These are phyloP conservation scores for Scheffersomyces segobiensis DNA, from an alignment of 1,139 yeast species.

Conservation along the genomic window DNA sequence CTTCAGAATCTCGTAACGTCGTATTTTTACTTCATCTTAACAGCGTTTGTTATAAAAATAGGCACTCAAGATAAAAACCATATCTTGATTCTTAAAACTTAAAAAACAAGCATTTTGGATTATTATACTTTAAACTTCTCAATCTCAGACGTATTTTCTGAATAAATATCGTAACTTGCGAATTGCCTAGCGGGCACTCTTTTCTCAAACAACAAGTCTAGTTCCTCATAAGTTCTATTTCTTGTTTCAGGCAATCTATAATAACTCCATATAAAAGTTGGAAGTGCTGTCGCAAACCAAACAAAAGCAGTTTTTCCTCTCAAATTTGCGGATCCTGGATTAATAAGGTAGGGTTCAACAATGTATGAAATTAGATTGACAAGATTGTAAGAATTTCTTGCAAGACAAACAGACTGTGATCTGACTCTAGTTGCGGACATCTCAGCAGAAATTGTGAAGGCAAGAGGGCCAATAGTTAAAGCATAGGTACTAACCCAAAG, in stretches of 20 bases:
- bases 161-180: conserved; percentile 2
- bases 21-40: no score
- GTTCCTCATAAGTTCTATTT: conserved; percentile 24
- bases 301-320: conserved; percentile 28
- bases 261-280: conserved; percentile 23
- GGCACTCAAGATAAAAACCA: no score
- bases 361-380: conserved; percentile 19
- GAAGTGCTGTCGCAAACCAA: conserved; percentile 24
- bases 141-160: not conserved
- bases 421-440: conserved; percentile 26
- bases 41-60: no score
- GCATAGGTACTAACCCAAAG: conserved; percentile 26
- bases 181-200: conserved; percentile 21
- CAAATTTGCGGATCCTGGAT: conserved; percentile 23
- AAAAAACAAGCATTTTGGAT: no score
- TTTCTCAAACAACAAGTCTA: conserved; percentile 24
- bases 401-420: conserved; percentile 25
- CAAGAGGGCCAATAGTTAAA: conserved; percentile 25
- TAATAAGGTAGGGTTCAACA: conserved; percentile 27
- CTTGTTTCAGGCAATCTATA: conserved; percentile 26
- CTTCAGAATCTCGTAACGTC: no score
- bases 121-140: not conserved
- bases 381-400: conserved; percentile 25
- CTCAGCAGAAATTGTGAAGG: conserved; percentile 23
- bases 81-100: no score